phyloP scores from a whole-genome alignment of 2,329 filamentous ascomycete species.

The Colletotrichum spaethianum region DNA sequence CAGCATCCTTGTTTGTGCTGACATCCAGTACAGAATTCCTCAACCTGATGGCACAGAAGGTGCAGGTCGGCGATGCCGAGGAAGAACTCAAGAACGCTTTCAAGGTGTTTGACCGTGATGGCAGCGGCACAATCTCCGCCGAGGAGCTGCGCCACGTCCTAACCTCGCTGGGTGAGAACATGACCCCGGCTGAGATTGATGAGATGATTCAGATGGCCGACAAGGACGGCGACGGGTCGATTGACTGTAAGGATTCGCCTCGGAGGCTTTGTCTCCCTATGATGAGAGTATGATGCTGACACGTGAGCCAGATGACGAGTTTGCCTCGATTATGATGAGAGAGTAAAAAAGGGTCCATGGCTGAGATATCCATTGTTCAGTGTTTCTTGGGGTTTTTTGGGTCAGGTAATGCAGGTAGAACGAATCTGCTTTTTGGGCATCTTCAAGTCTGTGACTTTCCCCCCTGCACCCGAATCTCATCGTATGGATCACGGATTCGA shows the following conservation, averaged over 20 bases:
- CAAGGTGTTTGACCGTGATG: conserved; percentile 92
- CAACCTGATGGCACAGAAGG: conserved; percentile 94
- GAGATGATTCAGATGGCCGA: conserved; percentile 95
- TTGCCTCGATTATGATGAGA: conserved; percentile 96
- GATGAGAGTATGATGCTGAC: neutral
- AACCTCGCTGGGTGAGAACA: conserved; percentile 92
- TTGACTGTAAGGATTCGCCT: conserved; percentile 78
- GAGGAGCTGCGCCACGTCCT: conserved; percentile 91
- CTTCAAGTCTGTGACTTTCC: neutral
- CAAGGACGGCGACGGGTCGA: conserved; percentile 89
- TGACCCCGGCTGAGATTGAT: conserved; percentile 91
- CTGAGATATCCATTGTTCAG: conserved; percentile 23
- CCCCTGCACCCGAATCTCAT: neutral
- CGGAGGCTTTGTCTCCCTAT: neutral
- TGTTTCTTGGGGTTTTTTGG: conserved; percentile 17
- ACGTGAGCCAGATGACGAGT: conserved; percentile 81
- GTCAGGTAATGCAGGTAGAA: conserved; percentile 17
- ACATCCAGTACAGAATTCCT: conserved; percentile 76
- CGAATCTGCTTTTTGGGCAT: conserved; percentile 27
- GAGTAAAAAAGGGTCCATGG: conserved; percentile 70
- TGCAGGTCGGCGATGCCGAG: conserved; percentile 93
- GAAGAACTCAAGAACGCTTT: conserved; percentile 92
- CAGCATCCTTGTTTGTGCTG: conserved; percentile 42
- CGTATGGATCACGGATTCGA: neutral
- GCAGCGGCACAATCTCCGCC: conserved; percentile 92